Percentiles rank a stretch among this genome's conserved stretches.
phyloP scores from a whole-genome alignment of 768 basidiomycete genomes.

The Phlegmacium glaucopus region DNA sequence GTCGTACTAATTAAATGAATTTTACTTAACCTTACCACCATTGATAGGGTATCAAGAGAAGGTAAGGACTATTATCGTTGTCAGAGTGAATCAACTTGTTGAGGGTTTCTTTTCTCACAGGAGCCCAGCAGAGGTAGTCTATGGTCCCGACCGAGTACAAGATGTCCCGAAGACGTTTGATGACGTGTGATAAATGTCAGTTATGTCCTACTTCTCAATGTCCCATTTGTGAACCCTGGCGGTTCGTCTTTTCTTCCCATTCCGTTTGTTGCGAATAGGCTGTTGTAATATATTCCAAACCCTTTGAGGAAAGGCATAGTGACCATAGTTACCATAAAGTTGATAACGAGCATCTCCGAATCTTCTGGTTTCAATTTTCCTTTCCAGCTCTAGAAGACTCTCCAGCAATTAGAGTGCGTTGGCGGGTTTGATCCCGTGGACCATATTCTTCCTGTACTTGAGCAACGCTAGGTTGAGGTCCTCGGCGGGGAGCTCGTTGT shows the following conservation, averaged over 20 bases:
- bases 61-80: slow-evolving; percentile 18
- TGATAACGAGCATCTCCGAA: background rate
- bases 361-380: background rate
- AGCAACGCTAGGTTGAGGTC: no score
- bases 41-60: slow-evolving; percentile 33
- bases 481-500: no score
- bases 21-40: background rate
- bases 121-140: slow-evolving; percentile 28
- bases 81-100: no score
- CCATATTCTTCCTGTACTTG: no score
- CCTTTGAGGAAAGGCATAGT: no score
- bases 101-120: slow-evolving; percentile 13
- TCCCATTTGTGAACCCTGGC: background rate
- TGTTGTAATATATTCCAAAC: no score
- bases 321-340: no score
- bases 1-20: slow-evolving; percentile 1
- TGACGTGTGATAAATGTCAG: background rate
- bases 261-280: no score
- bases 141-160: slow-evolving; percentile 8
- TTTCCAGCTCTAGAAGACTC: no score
- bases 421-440: no score
- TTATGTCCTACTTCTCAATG: background rate
- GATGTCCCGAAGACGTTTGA: no score
- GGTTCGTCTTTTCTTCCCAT: background rate
- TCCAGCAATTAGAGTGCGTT: no score